These are phyloP conservation scores for Paspalum vaginatum DNA, from an alignment of 176 grass and related monocot genomes.

Conservation along the genomic window DNA sequence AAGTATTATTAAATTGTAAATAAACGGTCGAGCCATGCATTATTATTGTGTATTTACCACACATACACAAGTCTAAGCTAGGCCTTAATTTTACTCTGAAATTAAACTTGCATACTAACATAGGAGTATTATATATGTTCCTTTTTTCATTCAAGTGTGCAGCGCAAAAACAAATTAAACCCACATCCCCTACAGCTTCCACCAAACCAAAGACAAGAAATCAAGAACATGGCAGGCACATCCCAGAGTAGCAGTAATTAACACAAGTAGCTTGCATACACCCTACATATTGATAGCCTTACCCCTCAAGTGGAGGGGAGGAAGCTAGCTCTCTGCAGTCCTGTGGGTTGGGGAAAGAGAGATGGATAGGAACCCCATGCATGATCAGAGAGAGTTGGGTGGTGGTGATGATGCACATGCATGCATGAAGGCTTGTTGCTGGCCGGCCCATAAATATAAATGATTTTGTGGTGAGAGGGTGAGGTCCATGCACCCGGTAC, in stretches of 20 bases:
- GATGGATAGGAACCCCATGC: constrained; percentile 8
- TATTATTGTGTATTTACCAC: not conserved
- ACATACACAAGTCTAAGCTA: not conserved
- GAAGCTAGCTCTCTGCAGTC: not conserved
- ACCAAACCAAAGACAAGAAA: not conserved
- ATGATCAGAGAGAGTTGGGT: constrained; percentile 11
- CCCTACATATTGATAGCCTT: constrained; percentile 4
- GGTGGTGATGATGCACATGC: constrained; percentile 49
- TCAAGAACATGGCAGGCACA: not conserved
- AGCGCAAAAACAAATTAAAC: too few relatives aligned
- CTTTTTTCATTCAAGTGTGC: too few relatives aligned
- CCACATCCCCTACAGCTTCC: not conserved
- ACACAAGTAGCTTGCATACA: not conserved
- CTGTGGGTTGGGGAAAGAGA: constrained; percentile 28
- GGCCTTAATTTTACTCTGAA: too few relatives aligned
- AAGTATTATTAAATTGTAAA: not conserved
- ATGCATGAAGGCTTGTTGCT: constrained; percentile 34
- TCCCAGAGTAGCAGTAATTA: not conserved
- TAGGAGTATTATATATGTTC: too few relatives aligned
- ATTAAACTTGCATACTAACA: too few relatives aligned
- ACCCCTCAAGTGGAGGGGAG: not conserved
- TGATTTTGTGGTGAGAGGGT: constrained; percentile 23
- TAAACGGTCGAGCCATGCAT: not conserved
- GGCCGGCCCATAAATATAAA: constrained; percentile 18
- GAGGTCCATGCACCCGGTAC: constrained; percentile 38